Conservation (phyloP, 352 stramenopile species). For the Pythium folliculosum region DNA sequence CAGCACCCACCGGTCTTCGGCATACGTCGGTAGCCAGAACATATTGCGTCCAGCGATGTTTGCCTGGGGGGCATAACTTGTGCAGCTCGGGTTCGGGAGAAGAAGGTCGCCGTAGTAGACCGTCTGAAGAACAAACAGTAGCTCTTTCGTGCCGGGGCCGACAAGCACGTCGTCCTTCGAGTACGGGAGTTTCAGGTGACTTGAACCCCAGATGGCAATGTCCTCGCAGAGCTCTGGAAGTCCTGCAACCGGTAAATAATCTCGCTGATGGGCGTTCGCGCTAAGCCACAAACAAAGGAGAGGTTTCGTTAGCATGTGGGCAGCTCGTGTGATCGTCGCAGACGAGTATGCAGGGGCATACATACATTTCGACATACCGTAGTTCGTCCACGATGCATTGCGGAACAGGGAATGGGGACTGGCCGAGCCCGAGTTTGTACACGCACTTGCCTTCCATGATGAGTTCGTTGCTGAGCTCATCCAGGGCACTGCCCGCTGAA, state of each 20-base stretch:
- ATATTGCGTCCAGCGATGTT: conserved; percentile 88
- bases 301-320: not conserved
- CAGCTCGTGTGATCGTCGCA: not conserved
- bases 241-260: conserved; percentile 82
- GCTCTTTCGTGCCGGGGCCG: conserved; percentile 86
- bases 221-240: conserved; percentile 73
- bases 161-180: conserved; percentile 81
- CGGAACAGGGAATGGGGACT: conserved; percentile 86
- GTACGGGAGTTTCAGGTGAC: conserved; percentile 61
- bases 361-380: conserved; percentile 51
- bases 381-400: conserved; percentile 89
- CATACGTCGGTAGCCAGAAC: conserved; percentile 84
- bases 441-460: conserved; percentile 78
- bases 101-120: conserved; percentile 88
- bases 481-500: conserved; percentile 72
- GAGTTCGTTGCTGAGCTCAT: conserved; percentile 87
- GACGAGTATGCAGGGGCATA: conserved; percentile 22
- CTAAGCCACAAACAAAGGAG: conserved; percentile 26
- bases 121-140: conserved; percentile 88
- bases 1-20: conserved; percentile 80
- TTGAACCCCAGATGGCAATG: conserved; percentile 71
- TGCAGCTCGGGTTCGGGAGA: conserved; percentile 84
- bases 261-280: conserved; percentile 76
- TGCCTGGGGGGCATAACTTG: conserved; percentile 83
- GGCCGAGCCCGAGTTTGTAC: conserved; percentile 84